Evolutionary conservation across 2,329 filamentous ascomycete species (phyloP), one percentile per base, ranked within the genome.

Genomic region (Ophiostoma angusticollis): DNA sequence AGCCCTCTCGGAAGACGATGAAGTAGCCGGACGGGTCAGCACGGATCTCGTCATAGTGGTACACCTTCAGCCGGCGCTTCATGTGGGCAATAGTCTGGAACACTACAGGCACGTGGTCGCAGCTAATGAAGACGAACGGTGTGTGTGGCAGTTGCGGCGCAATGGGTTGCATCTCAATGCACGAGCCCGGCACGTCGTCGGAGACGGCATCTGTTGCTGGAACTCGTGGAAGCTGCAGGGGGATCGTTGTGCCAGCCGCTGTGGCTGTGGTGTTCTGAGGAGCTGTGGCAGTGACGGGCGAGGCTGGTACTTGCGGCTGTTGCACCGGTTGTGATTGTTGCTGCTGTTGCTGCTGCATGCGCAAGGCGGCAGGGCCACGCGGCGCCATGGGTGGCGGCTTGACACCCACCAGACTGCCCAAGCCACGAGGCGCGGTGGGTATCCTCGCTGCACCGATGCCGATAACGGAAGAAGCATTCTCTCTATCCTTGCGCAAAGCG

Each of bases 71-170:
- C 36, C 89, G 74, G 58, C 89, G 93, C 61, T 85, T 84, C 63
- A 98, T 72, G 61, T 98, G 91, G 4, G 81, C 77, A 40, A 95
- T 74, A 1, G 89, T 96, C 18, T 84, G 81, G 23, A 72, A 70
- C 53, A 95, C 74, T 11, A 93, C 82, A 1, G 91, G 91, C 2
- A 98, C 89, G 49, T 81, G 86, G 43, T 78, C 74, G 49, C 84
- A 75, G n/a, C 84, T 71, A 41, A 98, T 80, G 54, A 93, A 95
- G 27, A 96, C 78, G 55, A 94, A 95, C 0, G 91, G 91, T 43
- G 84, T 78, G 37, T 77, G 73, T 52, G 80, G 77, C 37, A 95
- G 74, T 47, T 78, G 77, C 24, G 71, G 63, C 17, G 81, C 63
- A 31, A 93, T 69, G 3, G 72, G 74, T 36, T 75, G 73, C 24